These are phyloP conservation scores for Moringa oleifera DNA, from an alignment of 345 rosid species.

Conservation along the genomic window DNA sequence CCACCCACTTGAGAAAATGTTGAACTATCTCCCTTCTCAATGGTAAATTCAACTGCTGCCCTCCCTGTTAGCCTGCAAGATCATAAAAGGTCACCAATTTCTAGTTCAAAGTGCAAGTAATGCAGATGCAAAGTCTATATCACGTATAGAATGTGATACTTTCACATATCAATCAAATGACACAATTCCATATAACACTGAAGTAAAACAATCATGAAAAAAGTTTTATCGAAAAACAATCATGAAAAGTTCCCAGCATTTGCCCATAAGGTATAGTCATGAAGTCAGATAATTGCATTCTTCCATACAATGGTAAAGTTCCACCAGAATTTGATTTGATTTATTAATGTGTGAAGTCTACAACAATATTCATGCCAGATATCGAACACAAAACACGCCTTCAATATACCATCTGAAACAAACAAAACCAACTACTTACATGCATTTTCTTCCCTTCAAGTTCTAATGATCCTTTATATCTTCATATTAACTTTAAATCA, in stretches of 20 bases:
- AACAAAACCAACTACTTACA: not conserved
- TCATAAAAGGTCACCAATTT: constrained; percentile 13
- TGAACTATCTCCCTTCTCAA: constrained; percentile 81
- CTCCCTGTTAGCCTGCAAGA: constrained; percentile 72
- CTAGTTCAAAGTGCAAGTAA: not conserved
- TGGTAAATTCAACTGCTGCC: constrained; percentile 68
- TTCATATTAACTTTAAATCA: not conserved
- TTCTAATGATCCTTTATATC: not conserved
- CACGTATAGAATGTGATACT: too few species aligned
- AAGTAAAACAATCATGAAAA: not conserved
- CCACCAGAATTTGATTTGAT: too few species aligned
- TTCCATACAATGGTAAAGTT: not conserved
- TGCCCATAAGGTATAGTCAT: not conserved
- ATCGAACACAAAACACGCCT: not conserved
- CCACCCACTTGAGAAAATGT: constrained; percentile 81
- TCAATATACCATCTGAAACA: constrained; percentile 2
- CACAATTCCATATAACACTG: not conserved
- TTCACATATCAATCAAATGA: not conserved
- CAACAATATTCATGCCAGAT: too few species aligned
- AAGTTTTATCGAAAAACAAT: too few species aligned
- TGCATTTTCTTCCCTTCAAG: not conserved
- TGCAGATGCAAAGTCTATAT: not conserved
- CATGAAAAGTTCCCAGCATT: not conserved
- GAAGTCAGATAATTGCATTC: too few species aligned
- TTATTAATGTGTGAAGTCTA: not conserved